Percentiles rank a stretch among this genome's conserved stretches.
Evolutionary conservation across 805 yeast genomes (phyloP).

Genomic region (Metschnikowia continentalis): DNA sequence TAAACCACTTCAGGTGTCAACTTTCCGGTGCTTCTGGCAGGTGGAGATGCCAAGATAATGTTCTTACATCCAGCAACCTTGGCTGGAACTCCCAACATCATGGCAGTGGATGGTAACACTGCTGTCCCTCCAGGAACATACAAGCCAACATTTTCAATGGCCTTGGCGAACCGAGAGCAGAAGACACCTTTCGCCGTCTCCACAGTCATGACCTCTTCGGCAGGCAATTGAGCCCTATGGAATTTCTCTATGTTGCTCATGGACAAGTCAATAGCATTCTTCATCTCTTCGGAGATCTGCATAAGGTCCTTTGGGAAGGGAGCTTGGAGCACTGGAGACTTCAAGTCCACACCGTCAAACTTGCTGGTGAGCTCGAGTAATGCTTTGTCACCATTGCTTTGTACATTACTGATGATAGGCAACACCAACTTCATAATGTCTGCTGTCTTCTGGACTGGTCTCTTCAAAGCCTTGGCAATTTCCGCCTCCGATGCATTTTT

Average conservation of each 20-base stretch:
- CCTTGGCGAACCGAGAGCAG: conserved; percentile 92
- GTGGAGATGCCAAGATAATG: conserved; percentile 92
- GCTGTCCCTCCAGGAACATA: conserved; percentile 99
- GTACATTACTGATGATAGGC: conserved; percentile 82
- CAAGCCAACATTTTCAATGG: conserved; percentile 91
- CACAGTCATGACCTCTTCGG: conserved; percentile 63
- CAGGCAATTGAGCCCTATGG: conserved; percentile 88
- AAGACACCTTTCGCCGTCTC: conserved; percentile 93
- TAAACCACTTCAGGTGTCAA: conserved; percentile 96
- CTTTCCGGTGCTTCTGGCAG: conserved; percentile 80
- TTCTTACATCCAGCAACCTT: conserved; percentile 95
- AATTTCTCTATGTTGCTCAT: conserved; percentile 84
- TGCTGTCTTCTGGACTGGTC: conserved; percentile 94
- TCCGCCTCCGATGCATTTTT: conserved; percentile 36
- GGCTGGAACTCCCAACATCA: conserved; percentile 98
- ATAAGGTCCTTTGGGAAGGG: conserved; percentile 82
- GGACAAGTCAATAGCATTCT: conserved; percentile 82
- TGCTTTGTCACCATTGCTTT: conserved; percentile 77
- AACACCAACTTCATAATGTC: conserved; percentile 89
- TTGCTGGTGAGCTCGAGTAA: conserved; percentile 84
- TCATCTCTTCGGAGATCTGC: conserved; percentile 69
- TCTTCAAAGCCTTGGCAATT: conserved; percentile 61
- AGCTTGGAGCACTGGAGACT: conserved; percentile 72
- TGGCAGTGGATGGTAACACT: conserved; percentile 92
- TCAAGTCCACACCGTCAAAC: conserved; percentile 78